Base-by-base conservation (phyloP, 345 rosid species). In the Murraya paniculata region DNA sequence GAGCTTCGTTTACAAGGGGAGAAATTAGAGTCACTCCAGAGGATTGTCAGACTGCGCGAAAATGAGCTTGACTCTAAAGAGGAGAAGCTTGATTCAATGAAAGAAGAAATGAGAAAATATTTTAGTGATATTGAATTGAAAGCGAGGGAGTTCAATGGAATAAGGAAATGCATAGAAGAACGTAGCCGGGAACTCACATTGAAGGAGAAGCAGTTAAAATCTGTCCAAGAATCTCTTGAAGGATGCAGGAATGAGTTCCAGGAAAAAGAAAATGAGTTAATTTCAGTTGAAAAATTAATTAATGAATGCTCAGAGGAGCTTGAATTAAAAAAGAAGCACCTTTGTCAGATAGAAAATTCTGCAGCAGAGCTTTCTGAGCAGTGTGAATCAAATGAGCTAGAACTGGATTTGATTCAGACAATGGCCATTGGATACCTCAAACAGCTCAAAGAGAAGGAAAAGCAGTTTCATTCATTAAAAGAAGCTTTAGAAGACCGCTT, bases 381-480 rank as follows among this genome's bases (percentile, higher is more conserved):
- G 80, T 77, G 83, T 31, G 75, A 64, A 36, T 68, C 82, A 22
- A 78, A 81, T 25, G 82, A 79, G 74, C 11, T 64, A 24, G 69
- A 77, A 60, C 85, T 79, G 71, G 39, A 7, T 50, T 79, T 68
- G 75, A 41, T 75, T 53, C 67, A 79, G 33, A 65, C 64, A 64
- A 65, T 71, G 60, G 65, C 67, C 62, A 64, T 74, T 70, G 82
- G 61, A 39, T 38, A 55, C 62, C 22, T 71, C 22, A 72, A 83
- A 65, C 74, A 81, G 36, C 64, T 81, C 9, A 64, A 83, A 24
- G n/a, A 50, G 72, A 85, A 76, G 80, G 85, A 82, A 77, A 61
- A 69, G 45, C 60, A 71, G 25, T 66, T 84, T 33, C 65, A 50
- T 66, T 64, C 73, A 3, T 24, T 60, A 2, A 39, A 71, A 48